These are phyloP conservation scores for Eustoma russellianum DNA, from an alignment of 257 asterid species.

Conservation along the genomic window DNA sequence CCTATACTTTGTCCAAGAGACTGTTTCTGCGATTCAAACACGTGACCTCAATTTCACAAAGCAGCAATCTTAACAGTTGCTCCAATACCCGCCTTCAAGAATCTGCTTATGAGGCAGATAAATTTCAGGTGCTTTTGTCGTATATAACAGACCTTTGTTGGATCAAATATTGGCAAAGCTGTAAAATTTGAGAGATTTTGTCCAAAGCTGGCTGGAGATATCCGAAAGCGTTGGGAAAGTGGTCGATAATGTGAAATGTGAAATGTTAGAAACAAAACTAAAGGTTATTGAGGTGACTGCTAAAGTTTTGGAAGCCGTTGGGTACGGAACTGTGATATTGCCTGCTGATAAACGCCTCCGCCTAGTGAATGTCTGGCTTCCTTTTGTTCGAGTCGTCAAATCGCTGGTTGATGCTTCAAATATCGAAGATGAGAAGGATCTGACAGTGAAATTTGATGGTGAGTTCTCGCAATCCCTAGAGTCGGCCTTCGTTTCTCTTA, in stretches of 20 bases:
- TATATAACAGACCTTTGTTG: slow-evolving; percentile 53
- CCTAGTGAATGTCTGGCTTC: slow-evolving; percentile 63
- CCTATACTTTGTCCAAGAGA: too few relatives aligned
- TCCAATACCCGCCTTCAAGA: slow-evolving; percentile 28
- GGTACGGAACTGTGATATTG: slow-evolving; percentile 45
- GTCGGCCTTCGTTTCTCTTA: slow-evolving; percentile 56
- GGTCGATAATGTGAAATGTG: slow-evolving; percentile 23
- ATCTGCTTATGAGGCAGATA: slow-evolving; percentile 24
- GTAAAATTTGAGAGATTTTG: slow-evolving; percentile 47
- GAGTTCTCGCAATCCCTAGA: slow-evolving; percentile 84
- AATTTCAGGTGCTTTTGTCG: slow-evolving; percentile 26
- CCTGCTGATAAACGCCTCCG: slow-evolving; percentile 39
- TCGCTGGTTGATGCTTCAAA: slow-evolving; percentile 30
- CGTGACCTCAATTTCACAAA: too few relatives aligned
- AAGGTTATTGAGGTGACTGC: slow-evolving; percentile 54
- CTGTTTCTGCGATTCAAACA: too few relatives aligned
- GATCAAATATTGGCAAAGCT: slow-evolving; percentile 59
- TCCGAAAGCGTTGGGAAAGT: slow-evolving; percentile 38
- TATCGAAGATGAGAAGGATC: slow-evolving; percentile 37
- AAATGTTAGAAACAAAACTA: slow-evolving; percentile 22
- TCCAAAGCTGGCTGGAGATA: slow-evolving; percentile 48
- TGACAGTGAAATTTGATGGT: slow-evolving; percentile 30
- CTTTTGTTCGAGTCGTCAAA: slow-evolving; percentile 47
- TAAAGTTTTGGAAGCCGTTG: slow-evolving; percentile 58
- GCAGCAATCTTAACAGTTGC: too few relatives aligned